These are phyloP conservation scores for Veloporphyrellus conicus DNA, from an alignment of 1,284 basidiomycete species.

Conservation along the genomic window DNA sequence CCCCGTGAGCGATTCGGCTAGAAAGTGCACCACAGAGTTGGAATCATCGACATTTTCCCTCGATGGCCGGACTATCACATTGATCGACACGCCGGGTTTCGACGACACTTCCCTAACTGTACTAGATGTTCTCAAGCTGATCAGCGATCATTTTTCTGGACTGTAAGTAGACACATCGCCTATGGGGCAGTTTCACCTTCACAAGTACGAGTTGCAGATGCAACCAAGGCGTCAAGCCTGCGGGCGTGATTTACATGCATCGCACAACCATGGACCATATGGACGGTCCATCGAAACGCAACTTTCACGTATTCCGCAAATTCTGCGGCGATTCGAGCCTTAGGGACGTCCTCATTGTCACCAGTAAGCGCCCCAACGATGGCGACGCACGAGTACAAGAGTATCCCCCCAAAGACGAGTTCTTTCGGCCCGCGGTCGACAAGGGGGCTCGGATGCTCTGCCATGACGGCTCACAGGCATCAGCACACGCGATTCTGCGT, in stretches of 20 bases:
- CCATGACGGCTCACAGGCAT: conserved; percentile 33
- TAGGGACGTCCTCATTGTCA: conserved; percentile 44
- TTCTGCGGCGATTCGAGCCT: conserved; percentile 49
- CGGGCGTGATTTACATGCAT: conserved; percentile 53
- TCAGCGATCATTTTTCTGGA: conserved; percentile 29
- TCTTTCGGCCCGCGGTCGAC: conserved; percentile 39
- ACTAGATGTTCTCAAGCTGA: conserved; percentile 34
- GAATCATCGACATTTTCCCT: conserved; percentile 28
- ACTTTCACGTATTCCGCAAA: conserved; percentile 46
- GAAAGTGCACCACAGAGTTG: conserved; percentile 34
- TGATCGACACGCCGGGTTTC: conserved; percentile 40
- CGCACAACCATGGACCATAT: conserved; percentile 49
- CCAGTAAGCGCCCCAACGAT: conserved; percentile 46
- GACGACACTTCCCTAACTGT: conserved; percentile 37
- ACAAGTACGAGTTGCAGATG: conserved; percentile 30
- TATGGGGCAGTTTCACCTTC: background rate
- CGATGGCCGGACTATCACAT: conserved; percentile 22
- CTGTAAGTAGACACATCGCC: conserved; percentile 22
- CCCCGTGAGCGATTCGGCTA: conserved; percentile 29
- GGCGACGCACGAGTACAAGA: conserved; percentile 35
- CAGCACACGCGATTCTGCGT: conserved; percentile 32
- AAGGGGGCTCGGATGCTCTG: conserved; percentile 39
- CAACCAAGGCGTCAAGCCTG: conserved; percentile 34
- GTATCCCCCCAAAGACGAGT: conserved; percentile 35
- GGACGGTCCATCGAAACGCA: conserved; percentile 45